phyloP scores from a whole-genome alignment of 1,284 basidiomycete species.

The Schizopora paradoxa region DNA sequence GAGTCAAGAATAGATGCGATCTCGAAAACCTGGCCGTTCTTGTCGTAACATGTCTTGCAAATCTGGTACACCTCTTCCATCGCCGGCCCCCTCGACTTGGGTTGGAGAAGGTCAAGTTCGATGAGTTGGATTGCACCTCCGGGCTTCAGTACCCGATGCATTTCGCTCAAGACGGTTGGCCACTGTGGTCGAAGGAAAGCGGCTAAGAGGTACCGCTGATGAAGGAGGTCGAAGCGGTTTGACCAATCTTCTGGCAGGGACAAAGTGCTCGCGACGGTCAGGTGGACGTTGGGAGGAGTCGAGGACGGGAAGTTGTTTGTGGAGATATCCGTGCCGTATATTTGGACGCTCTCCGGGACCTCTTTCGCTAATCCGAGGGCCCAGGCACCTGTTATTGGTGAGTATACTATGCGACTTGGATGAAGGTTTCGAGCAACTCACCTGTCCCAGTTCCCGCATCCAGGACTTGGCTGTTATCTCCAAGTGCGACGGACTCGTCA shows the following conservation, averaged over 20 bases:
- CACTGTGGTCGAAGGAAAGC: slow-evolving; percentile 27
- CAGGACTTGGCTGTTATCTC: not conserved
- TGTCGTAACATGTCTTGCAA: too few species aligned
- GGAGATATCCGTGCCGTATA: not conserved
- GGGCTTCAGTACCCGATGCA: slow-evolving; percentile 27
- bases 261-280: slow-evolving; percentile 21
- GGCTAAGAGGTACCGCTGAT: slow-evolving; percentile 29
- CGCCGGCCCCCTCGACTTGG: too few species aligned
- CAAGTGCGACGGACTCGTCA: not conserved
- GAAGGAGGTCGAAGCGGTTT: slow-evolving; percentile 26
- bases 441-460: slow-evolving; percentile 2
- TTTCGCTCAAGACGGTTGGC: slow-evolving; percentile 23
- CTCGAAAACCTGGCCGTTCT: not conserved
- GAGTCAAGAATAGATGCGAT: too few species aligned
- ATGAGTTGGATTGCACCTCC: slow-evolving; percentile 28
- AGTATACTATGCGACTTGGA: not conserved
- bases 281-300: slow-evolving; percentile 20
- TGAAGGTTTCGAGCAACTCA: not conserved
- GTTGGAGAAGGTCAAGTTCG: too few species aligned
- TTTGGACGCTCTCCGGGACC: not conserved
- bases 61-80: too few species aligned
- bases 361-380: not conserved
- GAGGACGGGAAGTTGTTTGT: not conserved
- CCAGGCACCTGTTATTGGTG: not conserved
- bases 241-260: slow-evolving; percentile 19